A percentile compares a stretch with the other conserved stretches of the same genome.
Conservation (phyloP, 306 rosid species). For the Trichosanthes cucumerina region DNA sequence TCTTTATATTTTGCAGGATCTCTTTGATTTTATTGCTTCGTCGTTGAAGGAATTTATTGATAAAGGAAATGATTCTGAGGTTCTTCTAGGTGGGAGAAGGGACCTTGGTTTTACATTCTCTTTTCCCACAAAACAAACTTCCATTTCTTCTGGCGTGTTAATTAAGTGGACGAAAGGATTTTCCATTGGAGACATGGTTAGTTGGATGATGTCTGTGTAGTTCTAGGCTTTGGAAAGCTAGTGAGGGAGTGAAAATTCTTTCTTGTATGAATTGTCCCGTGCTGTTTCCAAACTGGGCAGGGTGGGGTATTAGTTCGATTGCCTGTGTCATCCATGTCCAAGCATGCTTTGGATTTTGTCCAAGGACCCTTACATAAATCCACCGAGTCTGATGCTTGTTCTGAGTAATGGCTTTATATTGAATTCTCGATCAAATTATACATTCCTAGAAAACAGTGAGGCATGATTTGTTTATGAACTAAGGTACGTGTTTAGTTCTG, state of each 20-base stretch:
- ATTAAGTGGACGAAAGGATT: constrained; percentile 93
- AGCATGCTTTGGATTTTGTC: constrained; percentile 2
- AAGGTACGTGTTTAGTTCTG: not conserved
- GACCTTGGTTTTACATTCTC: constrained; percentile 93
- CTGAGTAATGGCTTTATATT: not conserved
- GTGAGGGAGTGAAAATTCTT: constrained; percentile 1
- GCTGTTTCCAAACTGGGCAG: not conserved
- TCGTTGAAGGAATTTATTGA: constrained; percentile 61
- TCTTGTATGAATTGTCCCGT: not conserved
- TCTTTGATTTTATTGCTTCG: constrained; percentile 76
- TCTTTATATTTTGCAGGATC: constrained; percentile 42
- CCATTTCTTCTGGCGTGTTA: constrained; percentile 68
- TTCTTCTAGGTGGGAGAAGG: constrained; percentile 34
- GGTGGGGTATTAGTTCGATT: not conserved
- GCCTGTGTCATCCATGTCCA: not conserved
- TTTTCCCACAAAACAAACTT: constrained; percentile 75
- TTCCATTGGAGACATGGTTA: constrained; percentile 54
- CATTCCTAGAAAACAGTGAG: not conserved
- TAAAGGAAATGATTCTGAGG: constrained; percentile 40
- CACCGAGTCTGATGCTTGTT: not conserved
- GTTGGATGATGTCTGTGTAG: constrained; percentile 8
- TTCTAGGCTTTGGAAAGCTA: constrained; percentile 7
- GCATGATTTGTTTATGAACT: not conserved
- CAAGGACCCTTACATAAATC: not conserved
- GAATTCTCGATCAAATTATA: not conserved